These are phyloP conservation scores for Dichotomopilus funicola DNA, from an alignment of 2,329 filamentous ascomycete species.

Conservation along the genomic window DNA sequence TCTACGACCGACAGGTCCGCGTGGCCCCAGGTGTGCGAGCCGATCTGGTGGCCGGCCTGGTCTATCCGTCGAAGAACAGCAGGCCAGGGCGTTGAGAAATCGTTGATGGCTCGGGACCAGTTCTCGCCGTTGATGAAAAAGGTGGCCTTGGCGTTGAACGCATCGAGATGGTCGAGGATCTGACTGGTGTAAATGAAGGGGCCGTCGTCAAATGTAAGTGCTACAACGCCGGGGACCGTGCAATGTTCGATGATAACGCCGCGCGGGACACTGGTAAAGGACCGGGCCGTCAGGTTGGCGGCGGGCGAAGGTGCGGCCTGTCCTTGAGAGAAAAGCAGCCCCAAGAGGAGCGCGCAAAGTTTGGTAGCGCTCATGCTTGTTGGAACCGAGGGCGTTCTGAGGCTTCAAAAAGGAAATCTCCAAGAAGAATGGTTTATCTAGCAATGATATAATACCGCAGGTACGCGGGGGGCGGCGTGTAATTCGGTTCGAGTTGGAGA, in stretches of 20 bases:
- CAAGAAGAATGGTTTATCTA: slow-evolving; percentile 1
- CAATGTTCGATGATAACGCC: slow-evolving; percentile 23
- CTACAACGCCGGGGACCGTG: slow-evolving; percentile 27
- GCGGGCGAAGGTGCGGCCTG: slow-evolving; percentile 3
- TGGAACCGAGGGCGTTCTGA: background rate
- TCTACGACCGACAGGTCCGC: slow-evolving; percentile 25
- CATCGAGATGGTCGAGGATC: slow-evolving; percentile 31
- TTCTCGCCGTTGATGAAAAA: slow-evolving; percentile 33
- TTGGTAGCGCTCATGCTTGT: background rate
- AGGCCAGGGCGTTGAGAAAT: slow-evolving; percentile 23
- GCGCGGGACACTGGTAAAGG: background rate
- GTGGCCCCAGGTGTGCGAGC: slow-evolving; percentile 33
- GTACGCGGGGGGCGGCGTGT: background rate
- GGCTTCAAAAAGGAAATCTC: background rate
- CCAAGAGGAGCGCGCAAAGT: slow-evolving; percentile 6
- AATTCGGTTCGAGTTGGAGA: background rate
- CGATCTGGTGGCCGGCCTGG: slow-evolving; percentile 33
- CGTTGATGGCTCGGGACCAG: slow-evolving; percentile 25
- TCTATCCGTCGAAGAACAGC: slow-evolving; percentile 26
- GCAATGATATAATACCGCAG: background rate
- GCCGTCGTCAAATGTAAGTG: slow-evolving; percentile 34
- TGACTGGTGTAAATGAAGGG: slow-evolving; percentile 29
- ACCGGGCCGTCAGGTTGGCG: slow-evolving; percentile 5
- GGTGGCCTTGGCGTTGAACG: slow-evolving; percentile 28
- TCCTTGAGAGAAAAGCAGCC: slow-evolving; percentile 7